phyloP scores from a whole-genome alignment of 2,329 filamentous ascomycete genomes.

The Colletotrichum lindemuthianum region DNA sequence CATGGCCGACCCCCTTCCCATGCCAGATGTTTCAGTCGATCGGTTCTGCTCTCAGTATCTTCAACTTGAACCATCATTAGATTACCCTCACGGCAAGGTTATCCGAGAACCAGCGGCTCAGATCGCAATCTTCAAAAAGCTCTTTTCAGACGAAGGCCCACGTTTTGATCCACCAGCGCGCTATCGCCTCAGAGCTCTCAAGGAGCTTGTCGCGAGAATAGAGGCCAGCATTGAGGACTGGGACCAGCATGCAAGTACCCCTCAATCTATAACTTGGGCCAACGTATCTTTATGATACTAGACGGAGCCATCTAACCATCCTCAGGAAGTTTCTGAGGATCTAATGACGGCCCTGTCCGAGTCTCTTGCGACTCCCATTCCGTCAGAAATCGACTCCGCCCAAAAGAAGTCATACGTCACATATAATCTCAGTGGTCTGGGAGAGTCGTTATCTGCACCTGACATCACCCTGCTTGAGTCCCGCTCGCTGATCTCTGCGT shows the following conservation, averaged over 20 bases:
- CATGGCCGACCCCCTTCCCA: not conserved
- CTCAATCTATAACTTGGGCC: not conserved
- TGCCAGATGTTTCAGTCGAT: constrained; percentile 39
- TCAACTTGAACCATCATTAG: constrained; percentile 74
- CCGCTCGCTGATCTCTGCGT: constrained; percentile 73
- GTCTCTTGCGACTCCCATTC: constrained; percentile 71
- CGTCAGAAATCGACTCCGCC: constrained; percentile 71
- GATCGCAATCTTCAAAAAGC: constrained; percentile 68
- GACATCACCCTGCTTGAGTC: constrained; percentile 75
- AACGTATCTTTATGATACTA: constrained; percentile 5
- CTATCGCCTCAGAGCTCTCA: constrained; percentile 79
- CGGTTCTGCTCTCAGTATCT: constrained; percentile 81
- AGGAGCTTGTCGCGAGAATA: constrained; percentile 75
- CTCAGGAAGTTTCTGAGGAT: constrained; percentile 83
- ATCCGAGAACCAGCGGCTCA: constrained; percentile 73
- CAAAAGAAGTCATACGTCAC: constrained; percentile 81
- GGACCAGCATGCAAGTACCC: constrained; percentile 81
- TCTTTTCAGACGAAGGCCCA: constrained; percentile 71
- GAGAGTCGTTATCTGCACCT: constrained; percentile 17
- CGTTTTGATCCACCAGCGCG: constrained; percentile 70
- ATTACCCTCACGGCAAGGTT: constrained; percentile 68
- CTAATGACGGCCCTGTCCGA: constrained; percentile 76
- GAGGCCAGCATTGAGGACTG: constrained; percentile 82
- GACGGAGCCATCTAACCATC: constrained; percentile 6
- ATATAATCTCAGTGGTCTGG: constrained; percentile 63